Evolutionary conservation across 2,329 filamentous ascomycete genomes (phyloP), one percentile per base, ranked within the genome.

Genomic region (Cadophora sp.): DNA sequence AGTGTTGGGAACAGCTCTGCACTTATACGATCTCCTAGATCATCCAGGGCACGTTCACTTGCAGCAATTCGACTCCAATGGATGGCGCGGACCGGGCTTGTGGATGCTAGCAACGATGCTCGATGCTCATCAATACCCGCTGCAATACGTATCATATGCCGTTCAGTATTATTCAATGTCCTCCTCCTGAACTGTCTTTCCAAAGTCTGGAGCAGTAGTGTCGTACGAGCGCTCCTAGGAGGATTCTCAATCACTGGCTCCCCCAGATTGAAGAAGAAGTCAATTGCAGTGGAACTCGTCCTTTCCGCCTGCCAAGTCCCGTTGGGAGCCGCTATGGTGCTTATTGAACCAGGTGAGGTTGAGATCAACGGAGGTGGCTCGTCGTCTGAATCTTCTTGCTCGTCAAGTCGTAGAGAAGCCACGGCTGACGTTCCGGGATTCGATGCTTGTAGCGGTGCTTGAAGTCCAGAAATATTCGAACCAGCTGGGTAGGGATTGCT

Each of bases 141-240:
- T 22, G 59, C 59, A 50, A 59, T 59, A 37, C 56, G 56, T 59
- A 59, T 59, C 8, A 59, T 40, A 27, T 59, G 56, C 37, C 34
- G n/a, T 43, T 59, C 56, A 34, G 31, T 59, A 11, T 59, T 59
- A 59, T 40, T 40, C 56, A 59, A 59, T 19, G 9, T 27, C 22
- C 56, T 59, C 22, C 22, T 34, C 11, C 31, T 59, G 34, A 34
- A 40, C 4, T 59, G 34, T 19, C 12, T 22, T 37, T 59, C 34
- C 31, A 59, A 26, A 24, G 22, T 59, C 34, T 40, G 31, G 7
- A 59, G 34, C 34, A 59, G 31, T 24, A 37, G n/a, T 59, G 24
- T 37, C 4, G 56, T 59, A 19, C 56, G 56, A 7, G 56, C 56
- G 56, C 31, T 40, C 22, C 56, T 59, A 16, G 31, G 56, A 19